Percentiles rank a stretch among this genome's conserved stretches.
Conservation (phyloP, 768 basidiomycete species). For the Vishniacozyma victoriae region DNA sequence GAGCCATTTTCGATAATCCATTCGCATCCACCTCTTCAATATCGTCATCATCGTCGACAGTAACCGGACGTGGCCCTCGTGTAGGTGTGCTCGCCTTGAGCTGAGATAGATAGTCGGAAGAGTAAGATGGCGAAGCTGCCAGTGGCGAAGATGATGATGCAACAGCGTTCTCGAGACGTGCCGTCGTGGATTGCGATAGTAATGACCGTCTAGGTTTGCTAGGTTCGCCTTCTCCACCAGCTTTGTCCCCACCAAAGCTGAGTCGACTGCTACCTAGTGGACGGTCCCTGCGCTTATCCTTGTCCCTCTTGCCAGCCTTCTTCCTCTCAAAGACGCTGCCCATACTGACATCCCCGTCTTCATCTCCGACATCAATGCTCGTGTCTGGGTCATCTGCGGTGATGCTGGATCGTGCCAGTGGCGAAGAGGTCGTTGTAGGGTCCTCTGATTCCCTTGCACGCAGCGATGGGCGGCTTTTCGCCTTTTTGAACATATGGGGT, state of each 20-base stretch:
- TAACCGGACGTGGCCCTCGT: conserved; percentile 17
- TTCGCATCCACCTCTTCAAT: conserved; percentile 18
- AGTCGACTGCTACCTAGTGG: conserved; percentile 12
- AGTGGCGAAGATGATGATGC: conserved; percentile 3
- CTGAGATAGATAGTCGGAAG: conserved; percentile 46
- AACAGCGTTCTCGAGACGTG: conserved; percentile 18
- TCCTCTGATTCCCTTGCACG: conserved; percentile 30
- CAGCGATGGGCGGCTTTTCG: conserved; percentile 33
- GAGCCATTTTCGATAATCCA: conserved; percentile 28
- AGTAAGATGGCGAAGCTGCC: conserved; percentile 30
- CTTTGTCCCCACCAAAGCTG: conserved; percentile 44
- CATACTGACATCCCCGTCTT: conserved; percentile 20
- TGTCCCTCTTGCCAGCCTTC: conserved; percentile 37
- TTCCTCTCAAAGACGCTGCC: conserved; percentile 35
- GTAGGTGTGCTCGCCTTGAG: conserved; percentile 48
- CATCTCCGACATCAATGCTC: conserved; percentile 19
- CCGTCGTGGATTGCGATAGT: conserved; percentile 35
- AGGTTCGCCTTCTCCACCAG: conserved; percentile 24
- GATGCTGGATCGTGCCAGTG: conserved; percentile 21
- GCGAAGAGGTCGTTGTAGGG: conserved; percentile 9
- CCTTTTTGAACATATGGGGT: conserved; percentile 38
- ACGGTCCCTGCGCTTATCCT: conserved; percentile 16
- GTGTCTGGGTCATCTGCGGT: conserved; percentile 14
- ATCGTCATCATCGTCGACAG: conserved; percentile 10
- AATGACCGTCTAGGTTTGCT: conserved; percentile 36